phyloP scores from a whole-genome alignment of 1,284 basidiomycete species.

The Apiotrichum montevideense region DNA sequence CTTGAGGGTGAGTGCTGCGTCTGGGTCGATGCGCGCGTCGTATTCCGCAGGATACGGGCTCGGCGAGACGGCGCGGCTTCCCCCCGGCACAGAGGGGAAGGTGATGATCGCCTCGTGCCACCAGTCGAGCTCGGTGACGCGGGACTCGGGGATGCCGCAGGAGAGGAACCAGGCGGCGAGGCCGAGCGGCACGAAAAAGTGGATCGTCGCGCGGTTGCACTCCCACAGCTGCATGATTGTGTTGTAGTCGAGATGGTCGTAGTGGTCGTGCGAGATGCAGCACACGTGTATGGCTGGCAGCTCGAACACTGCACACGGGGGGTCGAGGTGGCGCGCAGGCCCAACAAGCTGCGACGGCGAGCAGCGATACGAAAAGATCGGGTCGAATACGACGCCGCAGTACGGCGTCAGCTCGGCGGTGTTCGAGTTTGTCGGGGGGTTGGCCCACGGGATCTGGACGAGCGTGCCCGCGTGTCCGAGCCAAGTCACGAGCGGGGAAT shows the following conservation, averaged over 20 bases:
- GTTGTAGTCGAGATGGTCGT: constrained; percentile 47
- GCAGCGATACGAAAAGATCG: constrained; percentile 46
- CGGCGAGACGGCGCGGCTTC: neutral
- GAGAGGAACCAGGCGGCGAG: constrained; percentile 40
- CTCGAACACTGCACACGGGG: constrained; percentile 40
- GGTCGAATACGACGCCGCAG: constrained; percentile 43
- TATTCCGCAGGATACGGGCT: neutral
- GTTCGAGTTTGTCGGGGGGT: constrained; percentile 8
- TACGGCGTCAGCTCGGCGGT: neutral
- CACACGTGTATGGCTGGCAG: constrained; percentile 42
- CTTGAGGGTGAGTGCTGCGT: constrained; percentile 30
- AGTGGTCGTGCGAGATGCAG: constrained; percentile 46
- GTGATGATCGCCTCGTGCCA: constrained; percentile 41
- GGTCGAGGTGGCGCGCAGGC: constrained; percentile 38
- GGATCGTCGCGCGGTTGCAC: constrained; percentile 35
- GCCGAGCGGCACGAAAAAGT: constrained; percentile 45
- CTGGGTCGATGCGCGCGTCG: constrained; percentile 5
- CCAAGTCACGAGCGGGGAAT: constrained; percentile 35
- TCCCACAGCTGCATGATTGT: constrained; percentile 44
- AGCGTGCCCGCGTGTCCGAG: constrained; percentile 43
- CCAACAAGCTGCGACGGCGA: constrained; percentile 44
- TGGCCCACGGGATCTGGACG: constrained; percentile 37
- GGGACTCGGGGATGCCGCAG: constrained; percentile 33
- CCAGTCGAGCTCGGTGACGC: constrained; percentile 46
- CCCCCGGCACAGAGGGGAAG: constrained; percentile 15